A percentile compares a stretch with the other conserved stretches of the same genome.
phyloP scores from a whole-genome alignment of 768 basidiomycete species.

The Clitopilus passeckerianus region DNA sequence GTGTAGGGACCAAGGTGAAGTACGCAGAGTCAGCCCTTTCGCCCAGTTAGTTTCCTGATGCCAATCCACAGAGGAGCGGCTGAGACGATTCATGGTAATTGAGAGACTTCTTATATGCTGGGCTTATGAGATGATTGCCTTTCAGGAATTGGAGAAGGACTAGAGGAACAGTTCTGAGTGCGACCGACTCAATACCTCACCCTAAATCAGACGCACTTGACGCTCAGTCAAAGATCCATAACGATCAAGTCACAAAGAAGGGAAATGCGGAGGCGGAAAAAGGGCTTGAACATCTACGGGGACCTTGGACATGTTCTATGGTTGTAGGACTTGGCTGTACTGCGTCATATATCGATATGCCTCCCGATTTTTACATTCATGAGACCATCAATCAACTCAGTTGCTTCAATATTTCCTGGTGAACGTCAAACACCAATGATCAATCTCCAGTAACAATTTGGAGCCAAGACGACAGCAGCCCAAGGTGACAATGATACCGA shows the following conservation, averaged over 20 bases:
- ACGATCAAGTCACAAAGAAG: neutral
- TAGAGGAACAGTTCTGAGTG: neutral
- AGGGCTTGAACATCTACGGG: neutral
- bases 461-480: too few species aligned
- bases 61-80: neutral
- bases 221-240: neutral
- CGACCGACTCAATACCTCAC: neutral
- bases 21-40: neutral
- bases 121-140: neutral
- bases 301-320: neutral
- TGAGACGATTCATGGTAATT: neutral
- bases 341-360: too few species aligned
- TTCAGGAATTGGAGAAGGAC: neutral
- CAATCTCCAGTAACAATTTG: too few species aligned
- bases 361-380: too few species aligned
- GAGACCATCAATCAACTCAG: too few species aligned
- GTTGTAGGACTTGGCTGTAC: too few species aligned
- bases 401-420: too few species aligned
- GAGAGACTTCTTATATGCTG: neutral
- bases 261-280: neutral
- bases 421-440: too few species aligned
- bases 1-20: neutral
- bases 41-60: too few species aligned
- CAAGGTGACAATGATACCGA: too few species aligned
- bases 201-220: neutral